These are phyloP conservation scores for Coemansia sp. DNA, from an alignment of 192 early-diverging fungal species.

Conservation along the genomic window DNA sequence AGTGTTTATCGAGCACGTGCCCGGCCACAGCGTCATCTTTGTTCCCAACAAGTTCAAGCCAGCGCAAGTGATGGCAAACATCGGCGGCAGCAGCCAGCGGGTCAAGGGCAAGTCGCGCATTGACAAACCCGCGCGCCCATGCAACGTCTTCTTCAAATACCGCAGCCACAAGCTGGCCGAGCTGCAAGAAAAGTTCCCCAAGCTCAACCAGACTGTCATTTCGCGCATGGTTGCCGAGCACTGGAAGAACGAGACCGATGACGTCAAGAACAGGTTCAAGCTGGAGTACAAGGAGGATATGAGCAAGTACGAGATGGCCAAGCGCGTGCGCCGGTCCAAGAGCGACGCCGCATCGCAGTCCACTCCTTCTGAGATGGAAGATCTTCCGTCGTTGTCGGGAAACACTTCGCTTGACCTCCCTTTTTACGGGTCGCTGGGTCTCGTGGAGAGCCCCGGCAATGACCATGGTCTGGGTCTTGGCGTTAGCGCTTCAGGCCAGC, in stretches of 20 bases:
- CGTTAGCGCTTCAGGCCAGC: not conserved
- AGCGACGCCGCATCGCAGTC: constrained; percentile 4
- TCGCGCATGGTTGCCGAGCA: constrained; percentile 55
- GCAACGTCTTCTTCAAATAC: constrained; percentile 59
- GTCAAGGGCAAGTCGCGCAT: constrained; percentile 14
- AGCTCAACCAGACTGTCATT: constrained; percentile 53
- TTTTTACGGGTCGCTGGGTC: constrained; percentile 7
- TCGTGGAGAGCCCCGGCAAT: not conserved
- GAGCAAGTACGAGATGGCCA: constrained; percentile 47
- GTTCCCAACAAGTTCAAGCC: constrained; percentile 23
- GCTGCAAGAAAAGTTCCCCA: constrained; percentile 36
- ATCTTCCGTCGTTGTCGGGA: not conserved
- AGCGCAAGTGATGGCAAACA: not conserved
- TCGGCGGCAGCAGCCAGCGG: constrained; percentile 1
- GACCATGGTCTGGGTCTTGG: not conserved
- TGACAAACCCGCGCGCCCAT: constrained; percentile 35
- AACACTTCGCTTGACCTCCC: constrained; percentile 1
- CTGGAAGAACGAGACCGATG: constrained; percentile 45
- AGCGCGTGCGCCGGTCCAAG: constrained; percentile 20
- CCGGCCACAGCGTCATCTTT: constrained; percentile 45
- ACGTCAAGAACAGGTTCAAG: constrained; percentile 46
- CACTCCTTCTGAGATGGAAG: not conserved
- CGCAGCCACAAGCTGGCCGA: constrained; percentile 50
- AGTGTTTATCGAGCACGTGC: constrained; percentile 41
- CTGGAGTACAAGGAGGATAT: constrained; percentile 46